phyloP scores from a whole-genome alignment of 768 basidiomycete species.

The Phylloporus rhodoxanthus region DNA sequence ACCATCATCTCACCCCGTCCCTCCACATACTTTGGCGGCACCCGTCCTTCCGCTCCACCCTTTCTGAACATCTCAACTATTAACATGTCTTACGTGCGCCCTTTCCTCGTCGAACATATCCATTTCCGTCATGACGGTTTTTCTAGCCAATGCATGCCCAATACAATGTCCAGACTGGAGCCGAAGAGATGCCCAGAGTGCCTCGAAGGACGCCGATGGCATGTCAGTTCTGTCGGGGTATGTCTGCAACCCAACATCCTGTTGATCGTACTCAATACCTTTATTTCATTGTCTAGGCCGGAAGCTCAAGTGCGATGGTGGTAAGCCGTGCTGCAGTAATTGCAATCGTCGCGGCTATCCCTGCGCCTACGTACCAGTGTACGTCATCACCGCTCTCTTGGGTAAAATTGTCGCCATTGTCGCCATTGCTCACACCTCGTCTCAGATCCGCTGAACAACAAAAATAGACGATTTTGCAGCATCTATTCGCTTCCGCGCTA shows the following conservation, averaged over 20 bases:
- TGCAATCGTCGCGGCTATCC: slow-evolving; percentile 55
- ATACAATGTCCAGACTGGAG: slow-evolving; percentile 8
- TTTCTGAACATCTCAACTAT: slow-evolving; percentile 1
- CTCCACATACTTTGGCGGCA: slow-evolving; percentile 6
- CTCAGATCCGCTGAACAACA: slow-evolving; percentile 26
- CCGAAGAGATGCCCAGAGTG: slow-evolving; percentile 24
- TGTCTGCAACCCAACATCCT: background rate
- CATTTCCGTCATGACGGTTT: background rate
- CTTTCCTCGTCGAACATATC: background rate
- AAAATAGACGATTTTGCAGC: slow-evolving; percentile 25
- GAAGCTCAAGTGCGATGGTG: slow-evolving; percentile 70
- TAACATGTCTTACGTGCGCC: slow-evolving; percentile 24
- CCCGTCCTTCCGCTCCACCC: background rate
- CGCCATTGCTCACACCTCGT: slow-evolving; percentile 6
- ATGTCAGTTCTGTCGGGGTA: slow-evolving; percentile 69
- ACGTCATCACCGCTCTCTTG: slow-evolving; percentile 27
- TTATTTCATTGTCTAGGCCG: slow-evolving; percentile 39
- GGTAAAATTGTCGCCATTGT: slow-evolving; percentile 2
- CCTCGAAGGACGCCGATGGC: slow-evolving; percentile 61
- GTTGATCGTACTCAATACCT: background rate
- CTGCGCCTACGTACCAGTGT: slow-evolving; percentile 65
- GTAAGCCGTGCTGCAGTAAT: slow-evolving; percentile 57
- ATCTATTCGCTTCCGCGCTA: slow-evolving; percentile 19
- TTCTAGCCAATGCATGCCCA: slow-evolving; percentile 13
- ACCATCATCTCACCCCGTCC: slow-evolving; percentile 6